These are phyloP conservation scores for Didymella keratinophila DNA, from an alignment of 2,329 filamentous ascomycete species.

Conservation along the genomic window DNA sequence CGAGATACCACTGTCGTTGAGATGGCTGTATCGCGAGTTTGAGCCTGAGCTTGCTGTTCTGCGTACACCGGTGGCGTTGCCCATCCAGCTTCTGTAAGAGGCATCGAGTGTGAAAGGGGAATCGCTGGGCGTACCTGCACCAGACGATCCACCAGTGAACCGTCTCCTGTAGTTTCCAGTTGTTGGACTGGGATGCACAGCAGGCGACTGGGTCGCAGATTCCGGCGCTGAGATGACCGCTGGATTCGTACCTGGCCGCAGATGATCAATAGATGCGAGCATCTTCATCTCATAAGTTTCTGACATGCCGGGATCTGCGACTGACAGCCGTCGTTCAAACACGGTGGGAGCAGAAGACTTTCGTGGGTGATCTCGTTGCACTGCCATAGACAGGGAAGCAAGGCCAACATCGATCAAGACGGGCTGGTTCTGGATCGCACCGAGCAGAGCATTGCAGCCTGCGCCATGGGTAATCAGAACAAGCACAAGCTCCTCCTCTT, in stretches of 20 bases:
- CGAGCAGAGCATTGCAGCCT: slow-evolving; percentile 93
- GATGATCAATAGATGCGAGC: slow-evolving; percentile 77
- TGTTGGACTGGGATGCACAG: slow-evolving; percentile 37
- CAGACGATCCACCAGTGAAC: slow-evolving; percentile 30
- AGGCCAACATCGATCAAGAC: slow-evolving; percentile 89
- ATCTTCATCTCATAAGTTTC: slow-evolving; percentile 77
- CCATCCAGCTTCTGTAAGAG: slow-evolving; percentile 44
- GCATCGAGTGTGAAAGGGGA: slow-evolving; percentile 42
- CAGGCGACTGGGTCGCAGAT: slow-evolving; percentile 43
- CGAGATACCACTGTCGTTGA: slow-evolving; percentile 29
- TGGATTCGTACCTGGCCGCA: slow-evolving; percentile 62
- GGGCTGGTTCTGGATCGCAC: slow-evolving; percentile 88
- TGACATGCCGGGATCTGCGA: slow-evolving; percentile 55
- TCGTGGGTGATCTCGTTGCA: slow-evolving; percentile 40
- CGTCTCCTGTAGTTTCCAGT: slow-evolving; percentile 33
- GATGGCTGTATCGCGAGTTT: slow-evolving; percentile 34
- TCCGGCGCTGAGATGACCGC: slow-evolving; percentile 35
- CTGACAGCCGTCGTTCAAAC: slow-evolving; percentile 50
- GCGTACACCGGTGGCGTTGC: slow-evolving; percentile 52
- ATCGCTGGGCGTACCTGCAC: slow-evolving; percentile 39
- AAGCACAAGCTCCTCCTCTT: slow-evolving; percentile 75
- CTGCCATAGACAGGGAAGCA: slow-evolving; percentile 88
- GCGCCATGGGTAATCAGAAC: slow-evolving; percentile 93
- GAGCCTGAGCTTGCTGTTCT: slow-evolving; percentile 47
- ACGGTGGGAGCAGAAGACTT: slow-evolving; percentile 32